A percentile compares a stretch with the other conserved stretches of the same genome.
Conservation (phyloP, 768 basidiomycete species). For the Grammothele lineata region DNA sequence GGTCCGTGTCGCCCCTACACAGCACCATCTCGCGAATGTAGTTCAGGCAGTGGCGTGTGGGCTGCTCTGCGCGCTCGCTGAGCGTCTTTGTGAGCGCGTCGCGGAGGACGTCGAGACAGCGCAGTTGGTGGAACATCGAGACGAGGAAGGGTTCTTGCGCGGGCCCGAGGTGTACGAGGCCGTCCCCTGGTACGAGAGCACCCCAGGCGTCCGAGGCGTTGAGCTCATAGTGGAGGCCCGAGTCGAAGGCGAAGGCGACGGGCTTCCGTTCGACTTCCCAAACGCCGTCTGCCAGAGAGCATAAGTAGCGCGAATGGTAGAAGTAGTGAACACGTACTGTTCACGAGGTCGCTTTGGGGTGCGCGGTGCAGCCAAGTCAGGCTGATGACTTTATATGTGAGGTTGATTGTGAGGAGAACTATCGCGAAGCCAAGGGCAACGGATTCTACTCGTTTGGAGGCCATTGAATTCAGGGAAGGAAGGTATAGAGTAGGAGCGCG, state of each 20-base stretch:
- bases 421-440: background rate
- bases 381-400: conserved; percentile 6
- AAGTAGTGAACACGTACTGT: background rate
- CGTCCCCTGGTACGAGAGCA: conserved; percentile 18
- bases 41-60: conserved; percentile 22
- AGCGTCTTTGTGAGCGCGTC: conserved; percentile 12
- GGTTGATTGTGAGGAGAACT: background rate
- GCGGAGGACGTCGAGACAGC: conserved; percentile 21
- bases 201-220: conserved; percentile 13
- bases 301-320: background rate
- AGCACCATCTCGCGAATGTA: conserved; percentile 22
- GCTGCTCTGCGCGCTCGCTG: conserved; percentile 9
- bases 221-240: conserved; percentile 12
- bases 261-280: conserved; percentile 17
- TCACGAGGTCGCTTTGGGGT: background rate
- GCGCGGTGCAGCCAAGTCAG: background rate
- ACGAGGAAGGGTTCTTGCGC: conserved; percentile 15
- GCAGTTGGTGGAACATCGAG: conserved; percentile 23
- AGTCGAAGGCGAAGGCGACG: conserved; percentile 15
- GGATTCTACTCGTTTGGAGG: too few species aligned
- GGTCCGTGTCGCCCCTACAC: conserved; percentile 20
- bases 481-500: too few species aligned
- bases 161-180: conserved; percentile 18
- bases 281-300: conserved; percentile 1
- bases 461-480: too few species aligned